phyloP scores from a whole-genome alignment of 2,329 filamentous ascomycete species.

The Colletotrichum higginsianum region DNA sequence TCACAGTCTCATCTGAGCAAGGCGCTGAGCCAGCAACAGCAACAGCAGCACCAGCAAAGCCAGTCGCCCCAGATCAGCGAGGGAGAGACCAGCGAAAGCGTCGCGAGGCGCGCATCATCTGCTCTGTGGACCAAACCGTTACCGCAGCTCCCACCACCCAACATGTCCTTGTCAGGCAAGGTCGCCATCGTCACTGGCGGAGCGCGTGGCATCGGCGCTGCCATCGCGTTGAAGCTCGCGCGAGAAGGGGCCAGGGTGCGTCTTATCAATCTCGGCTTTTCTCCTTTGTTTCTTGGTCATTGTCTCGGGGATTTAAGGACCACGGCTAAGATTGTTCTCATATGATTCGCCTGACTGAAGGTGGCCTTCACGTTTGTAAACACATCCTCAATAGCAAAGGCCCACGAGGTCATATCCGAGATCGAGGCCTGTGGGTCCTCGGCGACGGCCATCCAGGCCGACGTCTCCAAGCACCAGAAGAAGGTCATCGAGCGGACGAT shows the following conservation, averaged over 20 bases:
- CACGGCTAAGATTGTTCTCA: constrained; percentile 29
- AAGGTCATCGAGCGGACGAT: constrained; percentile 42
- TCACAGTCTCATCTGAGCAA: constrained; percentile 42
- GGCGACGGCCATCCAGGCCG: constrained; percentile 44
- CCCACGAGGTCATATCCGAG: constrained; percentile 44
- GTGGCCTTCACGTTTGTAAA: constrained; percentile 43
- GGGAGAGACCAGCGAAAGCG: constrained; percentile 26
- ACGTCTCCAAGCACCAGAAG: constrained; percentile 43
- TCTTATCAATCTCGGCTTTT: constrained; percentile 9
- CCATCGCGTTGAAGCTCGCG: constrained; percentile 71
- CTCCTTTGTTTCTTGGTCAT: neutral
- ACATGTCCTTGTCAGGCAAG: constrained; percentile 43
- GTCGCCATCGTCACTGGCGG: constrained; percentile 47
- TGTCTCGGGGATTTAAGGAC: neutral
- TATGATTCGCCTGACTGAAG: constrained; percentile 29
- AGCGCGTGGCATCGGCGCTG: constrained; percentile 72
- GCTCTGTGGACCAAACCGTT: constrained; percentile 43
- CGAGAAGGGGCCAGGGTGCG: constrained; percentile 68
- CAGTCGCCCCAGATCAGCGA: constrained; percentile 34
- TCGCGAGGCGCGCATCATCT: constrained; percentile 37
- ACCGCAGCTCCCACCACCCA: constrained; percentile 41
- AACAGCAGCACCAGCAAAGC: constrained; percentile 27
- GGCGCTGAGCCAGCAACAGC: constrained; percentile 34
- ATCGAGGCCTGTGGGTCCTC: constrained; percentile 46
- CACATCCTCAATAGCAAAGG: constrained; percentile 42